Evolutionary conservation across 2,329 filamentous ascomycete species (phyloP).

Genomic region (Colletotrichum australisinense): DNA sequence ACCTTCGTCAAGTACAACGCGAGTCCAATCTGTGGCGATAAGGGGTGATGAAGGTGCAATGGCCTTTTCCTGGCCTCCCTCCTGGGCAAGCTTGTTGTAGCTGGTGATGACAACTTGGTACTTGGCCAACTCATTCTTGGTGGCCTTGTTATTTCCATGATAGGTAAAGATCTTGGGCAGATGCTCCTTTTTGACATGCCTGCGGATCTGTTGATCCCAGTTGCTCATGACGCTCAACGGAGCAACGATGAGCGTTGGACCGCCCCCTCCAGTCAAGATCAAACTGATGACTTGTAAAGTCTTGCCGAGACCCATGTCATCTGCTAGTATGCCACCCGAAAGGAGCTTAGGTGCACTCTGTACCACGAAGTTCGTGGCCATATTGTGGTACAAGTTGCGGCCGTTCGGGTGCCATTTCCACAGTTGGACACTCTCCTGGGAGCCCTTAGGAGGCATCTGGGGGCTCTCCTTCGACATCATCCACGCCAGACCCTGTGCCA

Average conservation of each 20-base stretch:
- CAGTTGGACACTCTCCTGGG: constrained; percentile 75
- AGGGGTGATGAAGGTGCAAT: constrained; percentile 41
- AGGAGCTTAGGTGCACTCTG: constrained; percentile 70
- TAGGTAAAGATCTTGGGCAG: constrained; percentile 78
- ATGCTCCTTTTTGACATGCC: constrained; percentile 75
- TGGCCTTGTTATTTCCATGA: constrained; percentile 73
- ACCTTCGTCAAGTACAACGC: constrained; percentile 85
- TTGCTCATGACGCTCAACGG: constrained; percentile 92
- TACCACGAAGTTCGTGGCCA: constrained; percentile 78
- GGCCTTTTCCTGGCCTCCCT: constrained; percentile 57
- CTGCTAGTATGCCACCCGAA: constrained; percentile 86
- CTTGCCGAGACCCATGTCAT: constrained; percentile 94
- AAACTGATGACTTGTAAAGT: constrained; percentile 88
- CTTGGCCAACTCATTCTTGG: constrained; percentile 66
- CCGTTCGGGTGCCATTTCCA: constrained; percentile 71
- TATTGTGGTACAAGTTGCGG: constrained; percentile 65
- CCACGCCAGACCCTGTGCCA: constrained; percentile 79
- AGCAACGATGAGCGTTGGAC: constrained; percentile 81
- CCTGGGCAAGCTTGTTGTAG: constrained; percentile 80
- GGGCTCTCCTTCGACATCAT: constrained; percentile 82
- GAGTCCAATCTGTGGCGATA: constrained; percentile 73
- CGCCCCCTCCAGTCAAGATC: constrained; percentile 69
- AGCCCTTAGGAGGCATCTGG: constrained; percentile 67
- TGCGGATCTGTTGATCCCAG: constrained; percentile 83
- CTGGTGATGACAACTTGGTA: constrained; percentile 87